Evolutionary conservation across 352 stramenopile species (phyloP), one percentile per base, ranked within the genome.

Genomic region (Phytophthora rubi): DNA sequence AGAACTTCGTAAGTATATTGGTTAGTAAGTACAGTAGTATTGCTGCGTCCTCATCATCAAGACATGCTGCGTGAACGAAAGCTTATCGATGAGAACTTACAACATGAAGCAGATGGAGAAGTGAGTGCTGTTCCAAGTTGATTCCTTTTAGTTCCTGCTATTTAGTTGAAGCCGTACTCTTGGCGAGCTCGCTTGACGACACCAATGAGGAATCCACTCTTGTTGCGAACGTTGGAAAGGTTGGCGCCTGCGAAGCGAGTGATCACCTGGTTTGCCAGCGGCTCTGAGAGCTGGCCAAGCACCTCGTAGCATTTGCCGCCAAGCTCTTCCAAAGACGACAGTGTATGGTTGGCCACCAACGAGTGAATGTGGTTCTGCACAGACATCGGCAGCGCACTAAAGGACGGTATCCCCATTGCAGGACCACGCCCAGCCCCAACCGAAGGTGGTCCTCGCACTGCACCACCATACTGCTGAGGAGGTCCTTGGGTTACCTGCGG

Each of bases 251-350:
- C 80, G 68, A 92, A 95, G 8, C 87, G 85, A 42, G 72, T 84
- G 21, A 95, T 71, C 44, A 93, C 86, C 63, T 95, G 85, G 63
- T 92, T 91, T 6, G 85, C 85, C 32, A 95, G 70, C 1, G 73
- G 76, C 68, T 95, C 87, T 2, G 87, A 91, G 7, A 93, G 75
- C 58, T 93, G 81, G 0, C 69, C 80, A n/a, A 95, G 79, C 53
- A 92, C 79, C 53, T 95, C 85, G 66, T 95, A 95, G 65, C 85
- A 93, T 56, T 95, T 93, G 44, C 88, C 81, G 23, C 84, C 83
- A 45, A 93, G 80, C 61, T 95, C 85, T 60, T 93, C 83, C 42
- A 95, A 65, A 16, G 84, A 90, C 8, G 77, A 49, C 55, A 95
- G 60, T 16, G 82, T 83, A 12, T 70, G 80, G 42, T 78, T 84